Evolutionary conservation across 768 basidiomycete genomes (phyloP), one percentile per base, ranked within the genome.

Genomic region (Tulasnella sp.): DNA sequence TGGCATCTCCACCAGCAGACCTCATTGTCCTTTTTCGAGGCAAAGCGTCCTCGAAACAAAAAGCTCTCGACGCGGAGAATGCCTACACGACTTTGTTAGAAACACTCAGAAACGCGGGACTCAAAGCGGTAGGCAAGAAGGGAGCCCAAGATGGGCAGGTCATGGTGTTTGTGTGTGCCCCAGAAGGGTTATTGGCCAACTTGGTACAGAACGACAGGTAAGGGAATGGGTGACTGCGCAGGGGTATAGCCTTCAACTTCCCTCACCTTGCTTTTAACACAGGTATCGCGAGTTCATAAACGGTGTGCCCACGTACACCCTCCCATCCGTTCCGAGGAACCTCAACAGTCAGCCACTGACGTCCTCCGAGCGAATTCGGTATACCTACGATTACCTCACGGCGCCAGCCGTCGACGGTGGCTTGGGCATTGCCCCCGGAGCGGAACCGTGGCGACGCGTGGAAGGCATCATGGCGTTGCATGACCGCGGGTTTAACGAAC

Each of bases 401-500:
- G 79, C 84, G 1, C 79, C 78, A 0, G 72, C 75, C 0, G 65
- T 72, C n/a, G 91, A 93, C 51, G 84, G 88, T 8, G 92, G 91
- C 4, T 77, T 94, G 1, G 90, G 87, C 1, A 80, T 97, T 46
- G 79, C 82, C 6, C 83, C 86, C 1, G 79, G 77, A 12, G 74
- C 79, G 21, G 69, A 75, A 12, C 77, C 81, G 51, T 97, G 89
- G 88, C 77, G 82, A 61, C 79, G 86, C 49, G 77, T 96, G 6
- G 82, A 88, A 63, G 80, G 81, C 19, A 77, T 96, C 50, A 80
- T 89, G 73, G 80, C 83, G 1, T 72, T 97, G 6, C 94, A 98
- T 64, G 84, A 97, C 68, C 77, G 80, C 15, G 71, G 77, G 43
- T 87, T 88, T 70, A 90, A 94, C 67, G 76, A 83, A 7, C 63